A percentile compares a stretch with the other conserved stretches of the same genome.
phyloP scores from a whole-genome alignment of 2,329 filamentous ascomycete genomes.

The Fusarium liriodendri region DNA sequence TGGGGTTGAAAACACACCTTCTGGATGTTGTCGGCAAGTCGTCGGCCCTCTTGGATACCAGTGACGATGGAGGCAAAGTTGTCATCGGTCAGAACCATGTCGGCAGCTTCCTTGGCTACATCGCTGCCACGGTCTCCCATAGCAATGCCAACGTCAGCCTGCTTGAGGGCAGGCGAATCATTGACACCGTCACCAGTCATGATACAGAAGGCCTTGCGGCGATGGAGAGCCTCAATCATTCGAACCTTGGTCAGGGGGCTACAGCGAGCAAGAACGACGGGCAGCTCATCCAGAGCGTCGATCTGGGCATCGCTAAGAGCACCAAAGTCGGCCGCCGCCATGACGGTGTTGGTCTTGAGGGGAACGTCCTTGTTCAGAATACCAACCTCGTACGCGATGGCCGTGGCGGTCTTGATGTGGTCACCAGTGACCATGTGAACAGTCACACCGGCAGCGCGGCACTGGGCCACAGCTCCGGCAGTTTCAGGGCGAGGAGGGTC shows the following conservation, averaged over 20 bases:
- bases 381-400: conserved; percentile 74
- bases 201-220: conserved; percentile 74
- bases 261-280: conserved; percentile 76
- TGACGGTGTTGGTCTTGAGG: conserved; percentile 60
- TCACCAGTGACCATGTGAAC: conserved; percentile 79
- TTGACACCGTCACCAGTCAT: conserved; percentile 84
- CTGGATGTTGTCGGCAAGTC: conserved; percentile 79
- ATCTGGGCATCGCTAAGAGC: conserved; percentile 70
- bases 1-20: conserved; percentile 60
- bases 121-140: conserved; percentile 79
- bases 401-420: conserved; percentile 74
- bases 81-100: conserved; percentile 89
- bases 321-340: conserved; percentile 73
- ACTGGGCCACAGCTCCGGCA: conserved; percentile 68
- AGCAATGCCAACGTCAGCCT: conserved; percentile 80
- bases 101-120: conserved; percentile 83
- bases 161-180: conserved; percentile 78
- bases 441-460: conserved; percentile 70
- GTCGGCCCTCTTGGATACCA: conserved; percentile 76
- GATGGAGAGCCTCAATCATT: conserved; percentile 79
- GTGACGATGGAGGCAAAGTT: conserved; percentile 86
- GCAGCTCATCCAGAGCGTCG: conserved; percentile 69
- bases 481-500: conserved; percentile 78
- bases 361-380: conserved; percentile 60
- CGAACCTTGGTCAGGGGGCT: conserved; percentile 79